Conservation (phyloP, 2,329 filamentous ascomycete genomes). For the Alternaria sp. region DNA sequence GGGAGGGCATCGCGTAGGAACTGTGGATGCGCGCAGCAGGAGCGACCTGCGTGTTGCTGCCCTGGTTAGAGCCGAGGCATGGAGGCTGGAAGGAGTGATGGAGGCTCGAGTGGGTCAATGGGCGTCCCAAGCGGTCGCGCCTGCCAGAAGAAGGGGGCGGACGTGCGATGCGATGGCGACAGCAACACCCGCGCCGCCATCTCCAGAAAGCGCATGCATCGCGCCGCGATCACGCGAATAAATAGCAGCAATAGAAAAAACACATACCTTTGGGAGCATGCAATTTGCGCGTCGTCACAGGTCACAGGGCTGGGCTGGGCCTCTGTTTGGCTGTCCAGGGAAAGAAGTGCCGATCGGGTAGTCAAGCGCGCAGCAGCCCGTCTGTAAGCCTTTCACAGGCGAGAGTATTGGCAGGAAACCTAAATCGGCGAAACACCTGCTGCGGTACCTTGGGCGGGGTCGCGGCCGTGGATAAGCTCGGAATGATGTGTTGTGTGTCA, state of each 20-base stretch:
- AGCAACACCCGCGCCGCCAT: constrained; percentile 17
- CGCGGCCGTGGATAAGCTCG: constrained; percentile 46
- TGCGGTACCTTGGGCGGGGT: constrained; percentile 36
- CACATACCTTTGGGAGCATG: constrained; percentile 47
- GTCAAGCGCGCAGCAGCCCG: constrained; percentile 31
- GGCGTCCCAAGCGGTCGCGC: constrained; percentile 35
- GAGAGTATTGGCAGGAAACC: constrained; percentile 41
- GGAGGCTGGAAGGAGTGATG: constrained; percentile 21
- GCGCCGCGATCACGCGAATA: constrained; percentile 11
- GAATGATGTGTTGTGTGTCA: constrained; percentile 45
- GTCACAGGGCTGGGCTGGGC: constrained; percentile 46
- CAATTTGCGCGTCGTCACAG: constrained; percentile 49
- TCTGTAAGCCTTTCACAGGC: constrained; percentile 37
- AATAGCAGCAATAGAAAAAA: constrained; percentile 14
- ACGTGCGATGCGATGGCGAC: constrained; percentile 19
- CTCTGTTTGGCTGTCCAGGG: constrained; percentile 44
- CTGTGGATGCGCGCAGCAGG: constrained; percentile 34
- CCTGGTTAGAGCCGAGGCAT: constrained; percentile 39
- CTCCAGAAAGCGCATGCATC: constrained; percentile 23
- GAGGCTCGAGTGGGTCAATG: constrained; percentile 22
- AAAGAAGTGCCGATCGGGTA: constrained; percentile 46
- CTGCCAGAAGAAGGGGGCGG: constrained; percentile 27
- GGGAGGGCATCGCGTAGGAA: constrained; percentile 45
- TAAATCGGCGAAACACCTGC: constrained; percentile 35
- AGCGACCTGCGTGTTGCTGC: constrained; percentile 37